These are phyloP conservation scores for Pythium oligandrum DNA, from an alignment of 352 stramenopile species.

Conservation along the genomic window DNA sequence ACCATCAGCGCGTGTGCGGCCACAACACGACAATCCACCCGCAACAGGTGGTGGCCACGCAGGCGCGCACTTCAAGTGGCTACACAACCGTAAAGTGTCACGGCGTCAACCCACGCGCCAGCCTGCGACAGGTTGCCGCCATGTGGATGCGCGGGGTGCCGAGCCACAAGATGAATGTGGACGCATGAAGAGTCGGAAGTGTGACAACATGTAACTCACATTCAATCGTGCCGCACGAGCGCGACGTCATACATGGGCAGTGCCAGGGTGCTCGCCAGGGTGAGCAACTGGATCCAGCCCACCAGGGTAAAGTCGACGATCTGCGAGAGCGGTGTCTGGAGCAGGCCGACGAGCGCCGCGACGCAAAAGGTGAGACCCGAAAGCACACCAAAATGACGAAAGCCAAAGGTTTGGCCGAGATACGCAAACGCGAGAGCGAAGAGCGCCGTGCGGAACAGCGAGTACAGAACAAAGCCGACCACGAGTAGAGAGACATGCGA, in stretches of 20 bases:
- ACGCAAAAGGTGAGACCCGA: constrained; percentile 74
- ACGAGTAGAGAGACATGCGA: constrained; percentile 29
- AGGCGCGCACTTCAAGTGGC: too few relatives aligned
- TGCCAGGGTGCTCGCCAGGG: constrained; percentile 41
- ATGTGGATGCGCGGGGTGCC: too few relatives aligned
- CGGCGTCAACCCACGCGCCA: too few relatives aligned
- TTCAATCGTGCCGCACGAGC: not conserved
- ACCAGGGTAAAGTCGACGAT: constrained; percentile 43
- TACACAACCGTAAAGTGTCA: too few relatives aligned
- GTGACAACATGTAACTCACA: too few relatives aligned
- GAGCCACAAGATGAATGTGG: too few relatives aligned
- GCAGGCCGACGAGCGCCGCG: constrained; percentile 49
- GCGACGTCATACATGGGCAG: constrained; percentile 44
- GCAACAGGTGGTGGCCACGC: too few relatives aligned
- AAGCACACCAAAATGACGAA: constrained; percentile 81
- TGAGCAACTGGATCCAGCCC: constrained; percentile 41
- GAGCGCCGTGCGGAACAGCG: constrained; percentile 78
- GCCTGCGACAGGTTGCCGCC: too few relatives aligned
- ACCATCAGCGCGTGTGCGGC: too few relatives aligned
- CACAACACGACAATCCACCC: too few relatives aligned
- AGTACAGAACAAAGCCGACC: constrained; percentile 62
- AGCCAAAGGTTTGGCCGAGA: constrained; percentile 73
- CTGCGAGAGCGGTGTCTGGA: constrained; percentile 58
- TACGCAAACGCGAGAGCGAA: constrained; percentile 83
- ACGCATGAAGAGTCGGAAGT: too few relatives aligned